Evolutionary conservation across 1,284 basidiomycete genomes (phyloP).

Genomic region (Trichosporon sp.): DNA sequence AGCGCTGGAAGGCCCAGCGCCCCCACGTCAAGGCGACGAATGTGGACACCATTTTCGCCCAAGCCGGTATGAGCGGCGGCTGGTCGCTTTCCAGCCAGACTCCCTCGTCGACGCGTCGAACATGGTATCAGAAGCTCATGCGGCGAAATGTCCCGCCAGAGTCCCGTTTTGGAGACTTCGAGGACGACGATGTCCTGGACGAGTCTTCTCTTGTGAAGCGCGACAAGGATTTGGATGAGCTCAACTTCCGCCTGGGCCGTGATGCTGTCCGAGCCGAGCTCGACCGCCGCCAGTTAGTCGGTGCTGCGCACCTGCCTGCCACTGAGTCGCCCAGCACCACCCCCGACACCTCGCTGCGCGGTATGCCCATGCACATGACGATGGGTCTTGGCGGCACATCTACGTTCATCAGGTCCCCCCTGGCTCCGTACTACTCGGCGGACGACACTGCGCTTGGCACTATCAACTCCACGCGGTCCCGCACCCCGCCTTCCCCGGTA

Average conservation of each 20-base stretch:
- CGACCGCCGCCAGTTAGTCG: constrained; percentile 31
- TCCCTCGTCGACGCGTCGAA: neutral
- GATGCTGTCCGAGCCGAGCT: constrained; percentile 44
- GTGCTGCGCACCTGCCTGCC: neutral
- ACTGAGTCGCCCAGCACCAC: constrained; percentile 15
- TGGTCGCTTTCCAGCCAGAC: constrained; percentile 39
- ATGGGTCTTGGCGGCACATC: constrained; percentile 5
- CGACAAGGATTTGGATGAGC: constrained; percentile 47
- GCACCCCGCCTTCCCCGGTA: constrained; percentile 12
- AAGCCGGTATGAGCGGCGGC: constrained; percentile 39
- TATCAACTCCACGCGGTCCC: constrained; percentile 19
- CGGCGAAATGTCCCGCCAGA: neutral
- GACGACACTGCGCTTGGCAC: neutral
- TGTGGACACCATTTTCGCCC: constrained; percentile 40
- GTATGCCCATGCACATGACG: constrained; percentile 12
- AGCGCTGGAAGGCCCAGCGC: constrained; percentile 42
- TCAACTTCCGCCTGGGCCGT: constrained; percentile 50
- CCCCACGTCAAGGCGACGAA: constrained; percentile 31
- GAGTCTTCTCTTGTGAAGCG: constrained; percentile 35
- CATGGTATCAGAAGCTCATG: constrained; percentile 14
- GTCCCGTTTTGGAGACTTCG: neutral
- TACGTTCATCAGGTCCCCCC: constrained; percentile 29
- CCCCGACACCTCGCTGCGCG: constrained; percentile 1
- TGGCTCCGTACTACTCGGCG: constrained; percentile 36
- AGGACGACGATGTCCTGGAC: constrained; percentile 19